These are phyloP conservation scores for Globisporangium apiculatum DNA, from an alignment of 352 stramenopile genomes.

Conservation along the genomic window DNA sequence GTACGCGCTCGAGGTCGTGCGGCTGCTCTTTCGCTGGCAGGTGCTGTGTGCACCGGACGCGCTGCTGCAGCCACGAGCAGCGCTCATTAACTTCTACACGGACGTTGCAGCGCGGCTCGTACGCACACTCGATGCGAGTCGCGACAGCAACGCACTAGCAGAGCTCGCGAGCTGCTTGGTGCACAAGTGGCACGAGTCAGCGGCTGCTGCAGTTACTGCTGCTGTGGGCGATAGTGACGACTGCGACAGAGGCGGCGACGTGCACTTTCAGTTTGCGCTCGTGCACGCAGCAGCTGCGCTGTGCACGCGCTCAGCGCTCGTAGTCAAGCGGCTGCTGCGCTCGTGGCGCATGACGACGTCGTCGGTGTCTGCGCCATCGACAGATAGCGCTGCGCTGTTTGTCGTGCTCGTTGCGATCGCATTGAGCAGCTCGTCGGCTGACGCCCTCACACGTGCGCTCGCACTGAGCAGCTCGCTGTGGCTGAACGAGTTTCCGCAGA, in stretches of 20 bases:
- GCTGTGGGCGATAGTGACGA: not conserved
- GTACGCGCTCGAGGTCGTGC: conserved; percentile 3
- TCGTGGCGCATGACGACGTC: not conserved
- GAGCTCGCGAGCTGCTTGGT: conserved; percentile 6
- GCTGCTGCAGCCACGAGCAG: not conserved
- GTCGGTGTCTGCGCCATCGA: not conserved
- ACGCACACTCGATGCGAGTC: not conserved
- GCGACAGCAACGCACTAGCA: not conserved
- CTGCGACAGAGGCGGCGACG: not conserved
- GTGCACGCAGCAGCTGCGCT: conserved; percentile 15
- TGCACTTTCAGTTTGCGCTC: conserved; percentile 20
- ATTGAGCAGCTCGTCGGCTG: not conserved
- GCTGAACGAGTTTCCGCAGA: conserved; percentile 22
- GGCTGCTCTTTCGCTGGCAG: conserved; percentile 10
- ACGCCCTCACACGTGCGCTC: conserved; percentile 6
- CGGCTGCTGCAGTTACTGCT: too few relatives aligned
- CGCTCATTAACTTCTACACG: not conserved
- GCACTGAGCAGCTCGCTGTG: conserved; percentile 21
- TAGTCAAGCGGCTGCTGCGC: conserved; percentile 5
- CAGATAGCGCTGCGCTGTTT: conserved; percentile 15
- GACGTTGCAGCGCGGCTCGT: not conserved
- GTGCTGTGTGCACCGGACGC: not conserved
- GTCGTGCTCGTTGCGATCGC: conserved; percentile 13
- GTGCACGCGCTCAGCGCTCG: conserved; percentile 5
- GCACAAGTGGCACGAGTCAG: conserved; percentile 2